phyloP scores from a whole-genome alignment of 2,329 filamentous ascomycete genomes.

The Penicillium glabrum region DNA sequence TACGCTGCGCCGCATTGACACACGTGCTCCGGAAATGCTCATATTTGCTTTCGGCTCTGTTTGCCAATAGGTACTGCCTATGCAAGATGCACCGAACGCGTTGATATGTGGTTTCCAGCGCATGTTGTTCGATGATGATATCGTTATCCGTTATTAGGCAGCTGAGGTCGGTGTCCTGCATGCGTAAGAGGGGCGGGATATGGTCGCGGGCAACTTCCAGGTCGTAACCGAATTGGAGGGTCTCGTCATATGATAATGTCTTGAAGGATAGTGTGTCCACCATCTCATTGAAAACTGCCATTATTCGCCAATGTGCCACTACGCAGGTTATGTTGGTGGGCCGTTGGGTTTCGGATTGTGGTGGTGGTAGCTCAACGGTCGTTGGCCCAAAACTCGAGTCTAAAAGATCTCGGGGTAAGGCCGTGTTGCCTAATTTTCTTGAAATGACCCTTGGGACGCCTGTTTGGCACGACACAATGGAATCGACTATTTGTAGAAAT shows the following conservation, averaged over 20 bases:
- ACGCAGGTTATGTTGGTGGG: constrained; percentile 42
- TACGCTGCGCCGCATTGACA: constrained; percentile 45
- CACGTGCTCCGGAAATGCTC: constrained; percentile 44
- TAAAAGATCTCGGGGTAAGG: constrained; percentile 55
- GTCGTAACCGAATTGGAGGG: constrained; percentile 26
- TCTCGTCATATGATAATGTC: constrained; percentile 2
- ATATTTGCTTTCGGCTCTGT: constrained; percentile 31
- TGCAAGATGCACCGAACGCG: constrained; percentile 53
- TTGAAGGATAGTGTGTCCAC: constrained; percentile 10
- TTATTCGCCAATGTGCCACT: constrained; percentile 30
- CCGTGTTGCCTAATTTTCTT: constrained; percentile 58
- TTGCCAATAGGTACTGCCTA: constrained; percentile 47
- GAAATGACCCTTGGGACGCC: constrained; percentile 61
- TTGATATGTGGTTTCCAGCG: constrained; percentile 51
- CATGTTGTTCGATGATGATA: constrained; percentile 51
- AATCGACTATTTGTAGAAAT: constrained; percentile 52
- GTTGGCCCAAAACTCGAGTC: constrained; percentile 60
- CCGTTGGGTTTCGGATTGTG: constrained; percentile 51
- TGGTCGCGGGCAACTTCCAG: constrained; percentile 19
- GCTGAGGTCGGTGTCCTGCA: constrained; percentile 1
- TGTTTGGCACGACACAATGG: constrained; percentile 61
- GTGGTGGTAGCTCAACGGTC: constrained; percentile 50
- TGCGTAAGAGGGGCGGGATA: background rate
- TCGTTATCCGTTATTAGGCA: constrained; percentile 26
- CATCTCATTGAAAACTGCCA: constrained; percentile 30